These are phyloP conservation scores for Colletotrichum euphorbiae DNA, from an alignment of 2,329 filamentous ascomycete species.

Conservation along the genomic window DNA sequence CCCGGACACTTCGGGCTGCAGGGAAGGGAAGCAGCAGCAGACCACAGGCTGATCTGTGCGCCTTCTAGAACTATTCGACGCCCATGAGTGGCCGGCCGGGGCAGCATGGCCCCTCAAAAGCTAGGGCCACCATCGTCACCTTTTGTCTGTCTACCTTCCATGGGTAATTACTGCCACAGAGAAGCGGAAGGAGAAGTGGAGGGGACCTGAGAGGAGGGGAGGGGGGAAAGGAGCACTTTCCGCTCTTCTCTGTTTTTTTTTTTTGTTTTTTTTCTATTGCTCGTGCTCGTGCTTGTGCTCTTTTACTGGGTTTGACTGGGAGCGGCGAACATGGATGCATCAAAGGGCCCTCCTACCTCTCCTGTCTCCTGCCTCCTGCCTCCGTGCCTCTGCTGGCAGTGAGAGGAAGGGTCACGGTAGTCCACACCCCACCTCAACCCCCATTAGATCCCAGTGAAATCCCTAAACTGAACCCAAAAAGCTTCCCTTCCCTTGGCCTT, in stretches of 20 bases:
- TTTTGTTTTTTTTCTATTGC: neutral
- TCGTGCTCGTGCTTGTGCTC: slow-evolving; percentile 8
- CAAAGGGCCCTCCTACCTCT: slow-evolving; percentile 29
- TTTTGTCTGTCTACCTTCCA: neutral
- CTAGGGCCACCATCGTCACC: slow-evolving; percentile 33
- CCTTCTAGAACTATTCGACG: slow-evolving; percentile 43
- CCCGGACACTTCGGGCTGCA: slow-evolving; percentile 40
- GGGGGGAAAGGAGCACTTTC: slow-evolving; percentile 20
- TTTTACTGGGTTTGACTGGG: slow-evolving; percentile 34
- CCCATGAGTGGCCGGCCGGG: slow-evolving; percentile 38
- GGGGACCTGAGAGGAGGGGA: neutral
- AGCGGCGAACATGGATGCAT: slow-evolving; percentile 34
- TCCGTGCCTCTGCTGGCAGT: slow-evolving; percentile 14
- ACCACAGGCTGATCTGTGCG: slow-evolving; percentile 35
- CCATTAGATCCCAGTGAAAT: slow-evolving; percentile 27
- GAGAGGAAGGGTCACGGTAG: neutral
- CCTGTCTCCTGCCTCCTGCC: neutral
- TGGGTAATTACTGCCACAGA: neutral
- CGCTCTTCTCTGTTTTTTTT: slow-evolving; percentile 17
- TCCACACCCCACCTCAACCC: slow-evolving; percentile 28
- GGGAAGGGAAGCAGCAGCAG: slow-evolving; percentile 30
- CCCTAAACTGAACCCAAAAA: slow-evolving; percentile 40
- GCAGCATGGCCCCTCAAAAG: slow-evolving; percentile 38
- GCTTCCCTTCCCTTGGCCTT: slow-evolving; percentile 40
- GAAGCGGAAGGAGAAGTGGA: neutral